Evolutionary conservation across 176 grass and related monocot species (phyloP), one percentile per base, ranked within the genome.

Genomic region (Eleusine coracana): DNA sequence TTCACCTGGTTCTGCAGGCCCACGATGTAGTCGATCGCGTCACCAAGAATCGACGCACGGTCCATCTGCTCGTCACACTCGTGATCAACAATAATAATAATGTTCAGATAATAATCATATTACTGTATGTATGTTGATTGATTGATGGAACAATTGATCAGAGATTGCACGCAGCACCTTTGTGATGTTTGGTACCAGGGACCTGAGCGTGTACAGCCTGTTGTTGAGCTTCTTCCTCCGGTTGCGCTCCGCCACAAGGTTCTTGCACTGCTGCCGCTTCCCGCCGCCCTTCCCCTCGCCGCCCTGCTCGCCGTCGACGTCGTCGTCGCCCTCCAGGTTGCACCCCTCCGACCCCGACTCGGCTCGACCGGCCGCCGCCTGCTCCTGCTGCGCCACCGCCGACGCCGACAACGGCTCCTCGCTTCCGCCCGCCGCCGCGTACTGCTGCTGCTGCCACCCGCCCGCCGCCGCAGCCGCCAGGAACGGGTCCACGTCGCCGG

Each of bases 1-100:
- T 93, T 93, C 82, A 95, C 96, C 60, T 98, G 90, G 56, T 89
- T 98, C 73, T 95, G 90, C 40, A 98, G 63, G 1, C 86, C 87
- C 76, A 91, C 87, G 81, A 98, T 94, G 85, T 98, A 98, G 74
- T 98, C 91, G 79, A 98, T 98, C 0, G 96, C 93, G 67, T 98
- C 91, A 23, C 93, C 96, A 1, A 95, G 91, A 48, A 98, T 98
- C 25, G 96, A 95, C 7, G 96, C 92, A 4, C 90, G 87, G 68
- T 95, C 96, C 96, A 98, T 98, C 96, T 98, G n/a, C n/a, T n/a
- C n/a, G n/a, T n/a, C n/a, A n/a, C n/a, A n/a, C n/a, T n/a, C n/a
- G n/a, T n/a, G n/a, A n/a, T n/a, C n/a, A n/a, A n/a, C n/a, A n/a
- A n/a, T n/a, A n/a, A n/a, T n/a, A n/a, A n/a, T n/a, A n/a, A n/a